Evolutionary conservation across 1,139 yeast species (phyloP).

Genomic region (Magnusiomyces starmeri): DNA sequence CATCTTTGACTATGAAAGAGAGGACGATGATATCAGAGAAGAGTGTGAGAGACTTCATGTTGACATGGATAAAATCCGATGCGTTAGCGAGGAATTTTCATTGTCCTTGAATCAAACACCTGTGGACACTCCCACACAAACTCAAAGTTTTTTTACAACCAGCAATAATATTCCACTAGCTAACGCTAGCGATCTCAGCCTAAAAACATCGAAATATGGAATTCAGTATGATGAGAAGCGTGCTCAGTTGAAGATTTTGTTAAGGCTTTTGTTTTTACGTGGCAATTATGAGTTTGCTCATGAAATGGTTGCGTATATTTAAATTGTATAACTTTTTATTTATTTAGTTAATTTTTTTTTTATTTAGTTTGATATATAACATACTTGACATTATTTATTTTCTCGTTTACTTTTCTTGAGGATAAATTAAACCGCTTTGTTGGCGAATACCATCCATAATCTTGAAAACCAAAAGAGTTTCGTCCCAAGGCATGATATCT

Average conservation of each 20-base stretch:
- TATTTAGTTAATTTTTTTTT: neutral
- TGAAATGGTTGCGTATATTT: neutral
- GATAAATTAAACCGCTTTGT: conserved; percentile 40
- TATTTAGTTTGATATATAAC: neutral
- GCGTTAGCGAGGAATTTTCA: neutral
- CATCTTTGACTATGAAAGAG: neutral
- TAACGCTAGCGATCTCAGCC: neutral
- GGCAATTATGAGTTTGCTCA: neutral
- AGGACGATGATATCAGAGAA: neutral
- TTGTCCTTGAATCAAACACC: neutral
- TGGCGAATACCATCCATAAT: conserved; percentile 42
- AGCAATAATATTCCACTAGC: neutral
- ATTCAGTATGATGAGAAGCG: neutral
- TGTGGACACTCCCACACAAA: neutral
- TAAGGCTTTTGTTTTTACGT: neutral
- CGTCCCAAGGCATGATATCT: conserved; percentile 38
- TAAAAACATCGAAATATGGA: neutral
- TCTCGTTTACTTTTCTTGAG: conserved; percentile 30
- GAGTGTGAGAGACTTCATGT: neutral
- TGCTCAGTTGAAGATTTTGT: neutral
- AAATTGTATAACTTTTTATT: neutral
- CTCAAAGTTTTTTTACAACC: neutral
- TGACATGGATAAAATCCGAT: neutral
- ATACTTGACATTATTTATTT: neutral
- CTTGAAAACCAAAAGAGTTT: conserved; percentile 40